Evolutionary conservation across 768 basidiomycete species (phyloP).

Genomic region (Collybiopsis confluens): DNA sequence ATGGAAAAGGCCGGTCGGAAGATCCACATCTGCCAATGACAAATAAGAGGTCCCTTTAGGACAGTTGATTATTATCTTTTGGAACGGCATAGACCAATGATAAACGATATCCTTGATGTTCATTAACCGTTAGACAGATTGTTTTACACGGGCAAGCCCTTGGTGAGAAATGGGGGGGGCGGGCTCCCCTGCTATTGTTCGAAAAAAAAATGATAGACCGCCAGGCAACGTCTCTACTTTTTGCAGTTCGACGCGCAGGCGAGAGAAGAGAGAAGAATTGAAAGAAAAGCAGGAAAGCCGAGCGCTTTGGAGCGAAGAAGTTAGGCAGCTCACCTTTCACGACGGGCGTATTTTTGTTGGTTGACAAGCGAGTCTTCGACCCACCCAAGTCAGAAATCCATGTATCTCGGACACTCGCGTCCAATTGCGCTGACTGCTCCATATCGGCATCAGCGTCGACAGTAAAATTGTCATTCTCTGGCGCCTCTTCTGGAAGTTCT

Average conservation of each 20-base stretch:
- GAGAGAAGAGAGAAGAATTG: background rate
- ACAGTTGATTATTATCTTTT: too few species aligned
- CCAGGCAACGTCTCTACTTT: too few species aligned
- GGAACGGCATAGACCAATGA: background rate
- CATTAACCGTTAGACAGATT: slow-evolving; percentile 10
- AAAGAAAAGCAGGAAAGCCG: background rate
- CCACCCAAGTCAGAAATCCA: slow-evolving; percentile 38
- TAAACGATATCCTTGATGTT: too few species aligned
- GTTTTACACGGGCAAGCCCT: too few species aligned
- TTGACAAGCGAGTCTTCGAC: slow-evolving; percentile 17
- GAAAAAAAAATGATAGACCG: too few species aligned
- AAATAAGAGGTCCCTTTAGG: too few species aligned
- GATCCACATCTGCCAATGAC: too few species aligned
- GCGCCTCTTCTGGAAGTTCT: slow-evolving; percentile 57
- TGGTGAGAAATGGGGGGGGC: too few species aligned
- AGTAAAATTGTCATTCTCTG: slow-evolving; percentile 23
- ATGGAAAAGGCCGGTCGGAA: background rate
- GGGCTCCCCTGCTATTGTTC: too few species aligned
- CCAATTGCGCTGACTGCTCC: slow-evolving; percentile 36
- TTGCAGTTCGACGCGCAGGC: too few species aligned
- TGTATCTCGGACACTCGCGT: slow-evolving; percentile 24
- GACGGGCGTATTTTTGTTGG: slow-evolving; percentile 21
- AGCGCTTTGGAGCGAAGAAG: too few species aligned
- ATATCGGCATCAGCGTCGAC: slow-evolving; percentile 29
- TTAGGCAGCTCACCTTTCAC: slow-evolving; percentile 34